Conservation (phyloP, 495 filamentous ascomycete genomes). For the Hypoxylon lienhwacheense region DNA sequence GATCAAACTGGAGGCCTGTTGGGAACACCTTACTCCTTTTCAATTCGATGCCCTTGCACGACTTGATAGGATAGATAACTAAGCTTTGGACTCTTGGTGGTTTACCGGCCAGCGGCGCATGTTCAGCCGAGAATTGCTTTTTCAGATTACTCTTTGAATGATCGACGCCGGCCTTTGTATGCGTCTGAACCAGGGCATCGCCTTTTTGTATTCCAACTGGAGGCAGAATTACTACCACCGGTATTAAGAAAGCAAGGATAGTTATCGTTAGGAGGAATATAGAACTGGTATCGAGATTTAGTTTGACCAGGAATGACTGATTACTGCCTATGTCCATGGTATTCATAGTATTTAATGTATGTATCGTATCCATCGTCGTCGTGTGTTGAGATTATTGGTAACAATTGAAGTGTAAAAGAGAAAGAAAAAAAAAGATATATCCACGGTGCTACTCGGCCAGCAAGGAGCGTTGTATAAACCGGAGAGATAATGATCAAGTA, state of each 20-base stretch:
- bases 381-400: slow-evolving; percentile 14
- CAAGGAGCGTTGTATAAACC: slow-evolving; percentile 21
- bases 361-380: slow-evolving; percentile 10
- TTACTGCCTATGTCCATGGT: slow-evolving; percentile 4
- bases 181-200: slow-evolving; percentile 53
- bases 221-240: slow-evolving; percentile 51
- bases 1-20: slow-evolving; percentile 79
- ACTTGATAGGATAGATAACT: slow-evolving; percentile 88
- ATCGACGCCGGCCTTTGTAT: slow-evolving; percentile 43
- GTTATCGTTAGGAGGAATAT: slow-evolving; percentile 50
- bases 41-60: slow-evolving; percentile 79
- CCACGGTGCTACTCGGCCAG: slow-evolving; percentile 27
- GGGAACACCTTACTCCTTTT: slow-evolving; percentile 63
- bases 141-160: slow-evolving; percentile 47
- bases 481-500: neutral
- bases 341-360: too few species aligned
- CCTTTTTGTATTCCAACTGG: slow-evolving; percentile 47
- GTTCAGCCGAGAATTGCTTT: slow-evolving; percentile 43
- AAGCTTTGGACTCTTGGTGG: slow-evolving; percentile 67
- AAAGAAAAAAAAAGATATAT: too few species aligned
- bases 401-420: slow-evolving; percentile 4
- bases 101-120: slow-evolving; percentile 34
- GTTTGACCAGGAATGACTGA: slow-evolving; percentile 7
- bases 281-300: slow-evolving; percentile 37
- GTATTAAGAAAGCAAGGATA: slow-evolving; percentile 50